Percentiles rank a stretch among this genome's conserved stretches.
These are phyloP conservation scores for Trichophaea hybrida DNA, from an alignment of 2,329 filamentous ascomycete genomes.

Conservation along the genomic window DNA sequence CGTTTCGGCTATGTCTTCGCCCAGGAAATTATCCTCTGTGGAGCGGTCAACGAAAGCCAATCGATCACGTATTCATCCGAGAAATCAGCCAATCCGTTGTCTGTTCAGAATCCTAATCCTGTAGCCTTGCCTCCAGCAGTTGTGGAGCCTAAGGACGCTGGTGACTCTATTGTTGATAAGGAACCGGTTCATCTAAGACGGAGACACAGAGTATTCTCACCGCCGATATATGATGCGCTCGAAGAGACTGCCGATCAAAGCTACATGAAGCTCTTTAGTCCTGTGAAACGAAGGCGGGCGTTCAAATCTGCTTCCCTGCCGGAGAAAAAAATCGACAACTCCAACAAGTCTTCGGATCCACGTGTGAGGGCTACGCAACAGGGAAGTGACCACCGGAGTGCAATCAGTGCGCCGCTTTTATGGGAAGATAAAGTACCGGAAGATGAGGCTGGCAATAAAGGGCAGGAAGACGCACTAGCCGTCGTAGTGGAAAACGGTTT, in stretches of 20 bases:
- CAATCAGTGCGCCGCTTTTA: slow-evolving; percentile 16
- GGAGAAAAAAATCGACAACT: slow-evolving; percentile 14
- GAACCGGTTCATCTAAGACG: neutral
- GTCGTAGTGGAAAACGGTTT: neutral
- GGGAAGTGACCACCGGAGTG: slow-evolving; percentile 15
- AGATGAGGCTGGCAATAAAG: neutral
- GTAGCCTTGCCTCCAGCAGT: neutral
- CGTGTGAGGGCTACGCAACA: slow-evolving; percentile 9
- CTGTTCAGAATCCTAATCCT: neutral
- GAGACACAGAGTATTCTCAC: neutral
- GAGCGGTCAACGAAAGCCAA: neutral
- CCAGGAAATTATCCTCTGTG: neutral
- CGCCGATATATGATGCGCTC: neutral
- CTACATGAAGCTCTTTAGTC: slow-evolving; percentile 24
- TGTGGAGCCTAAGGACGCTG: neutral
- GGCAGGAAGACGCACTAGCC: slow-evolving; percentile 1
- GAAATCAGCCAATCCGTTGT: neutral
- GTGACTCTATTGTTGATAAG: neutral
- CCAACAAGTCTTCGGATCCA: slow-evolving; percentile 10
- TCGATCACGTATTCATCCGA: neutral
- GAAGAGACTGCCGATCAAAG: slow-evolving; percentile 15
- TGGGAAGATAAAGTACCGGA: slow-evolving; percentile 15
- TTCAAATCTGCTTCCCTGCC: slow-evolving; percentile 2
- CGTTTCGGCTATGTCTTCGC: neutral
- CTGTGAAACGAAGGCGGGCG: slow-evolving; percentile 15